phyloP scores from a whole-genome alignment of 83 land plant genomes.

The Thuja plicata region DNA sequence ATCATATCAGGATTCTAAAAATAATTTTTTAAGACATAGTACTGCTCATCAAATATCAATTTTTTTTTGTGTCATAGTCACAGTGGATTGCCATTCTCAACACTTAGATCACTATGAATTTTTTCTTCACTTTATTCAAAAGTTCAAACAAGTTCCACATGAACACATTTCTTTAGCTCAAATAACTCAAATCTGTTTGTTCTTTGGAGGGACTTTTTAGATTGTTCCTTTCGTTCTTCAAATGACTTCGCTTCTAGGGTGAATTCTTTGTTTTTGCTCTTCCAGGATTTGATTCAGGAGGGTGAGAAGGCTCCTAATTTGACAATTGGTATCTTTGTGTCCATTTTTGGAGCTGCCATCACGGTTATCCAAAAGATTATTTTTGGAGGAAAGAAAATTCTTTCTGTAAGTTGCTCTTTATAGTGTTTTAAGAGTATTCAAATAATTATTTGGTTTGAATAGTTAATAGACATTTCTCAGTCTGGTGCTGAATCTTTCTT shows the following conservation, averaged over 20 bases:
- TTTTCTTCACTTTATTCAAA: background rate
- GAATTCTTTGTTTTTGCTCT: background rate
- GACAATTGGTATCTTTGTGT: constrained; percentile 6
- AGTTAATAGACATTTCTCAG: background rate
- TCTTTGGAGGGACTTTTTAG: background rate
- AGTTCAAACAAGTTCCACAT: background rate
- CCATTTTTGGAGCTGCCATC: background rate
- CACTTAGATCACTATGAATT: background rate
- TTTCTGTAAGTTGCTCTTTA: background rate
- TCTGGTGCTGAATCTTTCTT: background rate
- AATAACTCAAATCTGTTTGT: background rate
- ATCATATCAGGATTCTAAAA: background rate
- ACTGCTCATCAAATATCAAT: background rate
- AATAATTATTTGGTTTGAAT: background rate
- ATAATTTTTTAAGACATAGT: background rate
- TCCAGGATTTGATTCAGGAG: constrained; percentile 1
- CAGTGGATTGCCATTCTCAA: background rate
- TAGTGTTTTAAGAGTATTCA: background rate
- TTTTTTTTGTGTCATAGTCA: background rate
- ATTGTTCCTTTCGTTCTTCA: background rate
- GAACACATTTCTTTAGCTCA: background rate
- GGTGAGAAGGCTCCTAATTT: constrained; percentile 7
- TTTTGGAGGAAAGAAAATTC: background rate
- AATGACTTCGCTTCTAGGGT: background rate
- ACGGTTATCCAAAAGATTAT: background rate